Evolutionary conservation across 257 asterid genomes (phyloP).

Genomic region (Dorcoceras hygrometricum): DNA sequence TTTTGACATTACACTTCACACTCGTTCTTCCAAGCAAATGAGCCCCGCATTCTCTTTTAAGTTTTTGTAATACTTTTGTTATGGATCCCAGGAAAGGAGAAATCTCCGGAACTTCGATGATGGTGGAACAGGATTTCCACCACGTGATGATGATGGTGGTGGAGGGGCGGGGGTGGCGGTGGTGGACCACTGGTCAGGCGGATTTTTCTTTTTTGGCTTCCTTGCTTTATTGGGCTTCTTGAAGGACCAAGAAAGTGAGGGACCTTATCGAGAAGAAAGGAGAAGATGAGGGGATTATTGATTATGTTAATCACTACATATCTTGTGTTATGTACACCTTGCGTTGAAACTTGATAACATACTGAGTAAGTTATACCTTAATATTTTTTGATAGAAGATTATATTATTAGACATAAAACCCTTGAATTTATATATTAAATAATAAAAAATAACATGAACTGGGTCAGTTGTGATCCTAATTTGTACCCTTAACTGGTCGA

Average conservation of each 20-base stretch:
- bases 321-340: not conserved
- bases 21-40: not conserved
- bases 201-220: constrained; percentile 77
- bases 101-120: constrained; percentile 90
- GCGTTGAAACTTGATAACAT: too few relatives aligned
- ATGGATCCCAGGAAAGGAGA: constrained; percentile 59
- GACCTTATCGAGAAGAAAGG: constrained; percentile 45
- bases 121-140: constrained; percentile 88
- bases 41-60: not conserved
- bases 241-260: constrained; percentile 67
- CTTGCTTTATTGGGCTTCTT: constrained; percentile 68
- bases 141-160: constrained; percentile 79
- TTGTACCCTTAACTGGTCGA: not conserved
- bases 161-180: constrained; percentile 93
- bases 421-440: too few relatives aligned
- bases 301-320: not conserved
- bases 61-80: not conserved
- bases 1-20: not conserved
- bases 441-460: not conserved
- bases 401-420: not conserved
- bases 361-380: too few relatives aligned
- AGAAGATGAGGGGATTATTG: constrained; percentile 31
- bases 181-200: constrained; percentile 85
- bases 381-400: too few relatives aligned
- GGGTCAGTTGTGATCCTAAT: not conserved